Evolutionary conservation across 129 eudicot species (phyloP), one percentile per base, ranked within the genome.

Genomic region (Calendula officinalis): DNA sequence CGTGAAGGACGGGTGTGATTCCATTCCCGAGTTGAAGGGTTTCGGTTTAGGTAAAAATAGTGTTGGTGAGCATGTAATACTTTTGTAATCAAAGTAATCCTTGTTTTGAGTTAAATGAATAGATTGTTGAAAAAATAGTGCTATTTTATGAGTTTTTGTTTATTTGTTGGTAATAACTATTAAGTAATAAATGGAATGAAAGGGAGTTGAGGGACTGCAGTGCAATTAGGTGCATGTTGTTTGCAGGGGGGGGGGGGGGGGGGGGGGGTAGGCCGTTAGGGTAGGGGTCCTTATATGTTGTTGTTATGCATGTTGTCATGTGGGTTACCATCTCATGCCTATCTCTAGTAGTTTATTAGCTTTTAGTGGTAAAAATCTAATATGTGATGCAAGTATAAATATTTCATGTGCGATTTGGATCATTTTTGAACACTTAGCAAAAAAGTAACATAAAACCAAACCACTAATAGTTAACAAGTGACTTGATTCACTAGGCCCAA

Each of bases 1-100:
- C 74, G 46, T n/a, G 63, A 81, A 58, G 71, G 56, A 32, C 37
- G 51, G 2, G 33, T 34, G 63, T 71, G 76, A 71, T 71, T 41
- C 13, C 40, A 48, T 60, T 47, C 40, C 15, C 40, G 49, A 42
- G 64, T 32, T 33, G 8, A 12, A 3, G 10, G 42, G 47, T 45
- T 33, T 61, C 5, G 2, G 13, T 40, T 41, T 64, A 64, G 52
- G 22, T 46, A n/a, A 43, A 46, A 16, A 41, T 37, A 66, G 36
- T 44, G 3, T 57, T 52, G 16, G 40, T 52, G 30, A 2, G 30
- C 30, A 22, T 22, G 61, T 65, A 73, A 73, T 50, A 57, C 55
- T 30, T 48, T 37, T 66, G 46, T 66, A 48, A 74, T 32, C 16
- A 66, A 56, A 43, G 36, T 73, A 59, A 48, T 73, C 59, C 46